These are phyloP conservation scores for Phylloporus scabripes DNA, from an alignment of 768 basidiomycete genomes.

Conservation along the genomic window DNA sequence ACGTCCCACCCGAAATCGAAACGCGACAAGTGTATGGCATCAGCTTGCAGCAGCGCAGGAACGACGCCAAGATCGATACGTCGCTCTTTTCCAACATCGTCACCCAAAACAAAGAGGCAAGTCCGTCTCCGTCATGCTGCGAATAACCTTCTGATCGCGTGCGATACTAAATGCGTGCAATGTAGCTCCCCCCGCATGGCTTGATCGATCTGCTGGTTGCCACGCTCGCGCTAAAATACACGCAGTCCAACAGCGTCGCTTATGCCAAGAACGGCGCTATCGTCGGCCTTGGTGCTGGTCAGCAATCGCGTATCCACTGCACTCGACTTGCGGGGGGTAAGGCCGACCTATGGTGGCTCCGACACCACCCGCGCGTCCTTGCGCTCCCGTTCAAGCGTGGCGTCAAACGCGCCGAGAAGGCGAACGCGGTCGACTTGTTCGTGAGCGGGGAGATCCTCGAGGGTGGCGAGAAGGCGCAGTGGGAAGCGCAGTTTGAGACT, in stretches of 20 bases:
- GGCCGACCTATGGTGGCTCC: constrained; percentile 99
- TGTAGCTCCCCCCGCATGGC: constrained; percentile 68
- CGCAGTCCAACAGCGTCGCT: constrained; percentile 97
- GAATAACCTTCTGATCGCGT: not conserved
- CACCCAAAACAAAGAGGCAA: constrained; percentile 77
- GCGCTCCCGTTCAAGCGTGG: constrained; percentile 94
- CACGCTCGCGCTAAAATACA: constrained; percentile 96
- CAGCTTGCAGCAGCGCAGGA: constrained; percentile 82
- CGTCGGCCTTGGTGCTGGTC: constrained; percentile 94
- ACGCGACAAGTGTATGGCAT: constrained; percentile 96
- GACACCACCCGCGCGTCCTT: constrained; percentile 93
- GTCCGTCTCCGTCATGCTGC: constrained; percentile 16
- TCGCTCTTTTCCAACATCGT: constrained; percentile 84
- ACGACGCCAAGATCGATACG: constrained; percentile 81
- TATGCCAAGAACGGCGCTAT: constrained; percentile 91
- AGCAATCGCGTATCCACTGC: constrained; percentile 99
- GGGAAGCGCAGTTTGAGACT: constrained; percentile 83
- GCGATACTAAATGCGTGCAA: too few relatives aligned
- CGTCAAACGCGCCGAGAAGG: constrained; percentile 95
- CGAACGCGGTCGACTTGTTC: constrained; percentile 96
- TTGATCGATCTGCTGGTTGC: constrained; percentile 93
- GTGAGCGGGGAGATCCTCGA: constrained; percentile 87
- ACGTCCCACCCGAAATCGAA: constrained; percentile 74
- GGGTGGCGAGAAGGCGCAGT: constrained; percentile 83
- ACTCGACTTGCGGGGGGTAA: constrained; percentile 96